phyloP scores from a whole-genome alignment of 176 grass and related monocot species.

The Areca catechu region DNA sequence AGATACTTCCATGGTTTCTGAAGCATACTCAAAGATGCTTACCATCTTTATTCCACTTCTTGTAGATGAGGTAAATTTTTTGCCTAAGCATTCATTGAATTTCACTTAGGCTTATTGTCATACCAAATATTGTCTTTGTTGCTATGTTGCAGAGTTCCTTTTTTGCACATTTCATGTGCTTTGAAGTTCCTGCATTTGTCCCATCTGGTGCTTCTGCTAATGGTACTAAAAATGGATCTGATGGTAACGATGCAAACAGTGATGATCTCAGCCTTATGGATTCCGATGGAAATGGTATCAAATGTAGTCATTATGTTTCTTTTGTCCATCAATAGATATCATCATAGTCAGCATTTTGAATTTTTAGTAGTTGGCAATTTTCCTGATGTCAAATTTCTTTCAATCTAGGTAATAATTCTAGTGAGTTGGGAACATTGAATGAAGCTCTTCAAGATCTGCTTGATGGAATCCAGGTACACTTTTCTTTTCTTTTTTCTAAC shows the following conservation, averaged over 20 bases:
- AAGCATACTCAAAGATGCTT: constrained; percentile 98
- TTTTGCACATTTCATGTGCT: constrained; percentile 99
- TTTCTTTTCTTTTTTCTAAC: background rate
- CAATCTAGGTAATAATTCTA: constrained; percentile 40
- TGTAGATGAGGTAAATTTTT: constrained; percentile 73
- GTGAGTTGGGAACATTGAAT: constrained; percentile 72
- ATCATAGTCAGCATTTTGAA: too few relatives aligned
- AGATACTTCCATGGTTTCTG: constrained; percentile 89
- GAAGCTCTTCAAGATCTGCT: constrained; percentile 94
- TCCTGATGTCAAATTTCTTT: constrained; percentile 9
- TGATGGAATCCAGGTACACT: constrained; percentile 90
- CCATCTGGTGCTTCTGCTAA: constrained; percentile 43
- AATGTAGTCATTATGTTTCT: constrained; percentile 37
- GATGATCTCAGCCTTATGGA: constrained; percentile 79
- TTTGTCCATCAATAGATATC: too few relatives aligned
- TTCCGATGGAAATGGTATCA: constrained; percentile 75
- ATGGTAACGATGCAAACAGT: constrained; percentile 40
- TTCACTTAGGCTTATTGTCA: too few relatives aligned
- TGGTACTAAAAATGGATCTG: constrained; percentile 36
- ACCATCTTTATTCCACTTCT: constrained; percentile 98
- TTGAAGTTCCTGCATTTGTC: constrained; percentile 79
- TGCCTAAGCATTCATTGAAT: background rate
- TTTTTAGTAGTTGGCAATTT: too few relatives aligned
- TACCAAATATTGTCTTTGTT: background rate
- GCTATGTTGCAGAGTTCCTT: constrained; percentile 73